Conservation (phyloP, 2,329 filamentous ascomycete species). For the Xylaria hypoxylon region DNA sequence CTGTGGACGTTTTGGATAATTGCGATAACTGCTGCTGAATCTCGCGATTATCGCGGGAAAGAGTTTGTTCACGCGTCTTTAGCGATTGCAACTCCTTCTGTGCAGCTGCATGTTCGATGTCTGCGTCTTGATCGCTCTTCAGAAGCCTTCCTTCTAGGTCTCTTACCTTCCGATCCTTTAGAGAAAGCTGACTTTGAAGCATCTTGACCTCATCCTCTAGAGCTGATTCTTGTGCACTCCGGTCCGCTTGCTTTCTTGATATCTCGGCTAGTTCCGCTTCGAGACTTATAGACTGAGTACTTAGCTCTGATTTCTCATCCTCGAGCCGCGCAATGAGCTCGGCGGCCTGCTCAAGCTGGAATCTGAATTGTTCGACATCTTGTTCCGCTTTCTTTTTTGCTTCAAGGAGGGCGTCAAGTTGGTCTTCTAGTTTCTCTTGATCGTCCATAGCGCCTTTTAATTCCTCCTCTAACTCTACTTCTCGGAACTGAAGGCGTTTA, state of each 20-base stretch:
- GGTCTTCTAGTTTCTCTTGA: constrained; percentile 92
- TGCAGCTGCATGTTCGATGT: constrained; percentile 81
- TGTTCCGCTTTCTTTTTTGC: constrained; percentile 91
- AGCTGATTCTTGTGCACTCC: constrained; percentile 79
- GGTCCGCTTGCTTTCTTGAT: constrained; percentile 75
- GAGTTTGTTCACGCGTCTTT: constrained; percentile 79
- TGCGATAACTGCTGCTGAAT: constrained; percentile 88
- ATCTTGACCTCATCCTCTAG: constrained; percentile 88
- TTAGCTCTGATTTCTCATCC: constrained; percentile 82
- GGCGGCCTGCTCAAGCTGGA: constrained; percentile 91
- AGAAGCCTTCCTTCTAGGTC: constrained; percentile 88
- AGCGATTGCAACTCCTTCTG: constrained; percentile 83
- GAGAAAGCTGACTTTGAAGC: constrained; percentile 86
- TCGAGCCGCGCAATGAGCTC: constrained; percentile 87
- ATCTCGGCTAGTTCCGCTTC: constrained; percentile 78
- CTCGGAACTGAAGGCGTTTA: constrained; percentile 91
- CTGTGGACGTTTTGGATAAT: constrained; percentile 89
- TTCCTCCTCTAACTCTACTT: constrained; percentile 92
- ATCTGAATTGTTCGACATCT: constrained; percentile 80
- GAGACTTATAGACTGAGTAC: constrained; percentile 73
- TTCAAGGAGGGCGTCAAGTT: constrained; percentile 87
- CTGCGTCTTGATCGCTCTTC: constrained; percentile 87
- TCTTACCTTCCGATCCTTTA: constrained; percentile 90
- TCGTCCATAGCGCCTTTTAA: constrained; percentile 91
- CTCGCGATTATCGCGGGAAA: constrained; percentile 82